A percentile compares a stretch with the other conserved stretches of the same genome.
phyloP scores from a whole-genome alignment of 257 asterid species.

The Cordia subcordata region DNA sequence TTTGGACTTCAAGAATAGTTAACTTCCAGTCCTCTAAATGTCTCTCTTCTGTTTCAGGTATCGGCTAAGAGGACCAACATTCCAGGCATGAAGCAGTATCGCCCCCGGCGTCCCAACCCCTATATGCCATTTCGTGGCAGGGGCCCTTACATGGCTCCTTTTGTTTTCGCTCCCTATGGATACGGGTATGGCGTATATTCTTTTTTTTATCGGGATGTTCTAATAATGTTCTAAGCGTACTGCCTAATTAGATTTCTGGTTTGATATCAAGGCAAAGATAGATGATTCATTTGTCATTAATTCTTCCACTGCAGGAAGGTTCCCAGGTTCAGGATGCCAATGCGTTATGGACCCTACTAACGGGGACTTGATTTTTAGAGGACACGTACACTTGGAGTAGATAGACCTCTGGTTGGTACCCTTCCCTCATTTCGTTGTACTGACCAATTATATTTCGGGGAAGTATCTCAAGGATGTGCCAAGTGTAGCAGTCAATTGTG shows the following conservation, averaged over 20 bases:
- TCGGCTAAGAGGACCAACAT: conserved; percentile 73
- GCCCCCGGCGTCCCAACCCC: conserved; percentile 52
- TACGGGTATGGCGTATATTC: conserved; percentile 39
- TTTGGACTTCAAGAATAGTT: too few relatives aligned
- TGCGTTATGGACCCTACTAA: conserved; percentile 63
- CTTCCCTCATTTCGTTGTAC: too few relatives aligned
- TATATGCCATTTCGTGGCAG: conserved; percentile 45
- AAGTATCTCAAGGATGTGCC: conserved; percentile 6
- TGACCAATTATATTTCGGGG: conserved; percentile 1
- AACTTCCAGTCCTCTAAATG: background rate
- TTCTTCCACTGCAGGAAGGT: conserved; percentile 45
- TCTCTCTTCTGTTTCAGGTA: conserved; percentile 32
- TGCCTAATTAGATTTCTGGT: background rate
- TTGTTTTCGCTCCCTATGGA: conserved; percentile 49
- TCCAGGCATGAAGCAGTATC: conserved; percentile 77
- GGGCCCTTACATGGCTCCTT: conserved; percentile 48
- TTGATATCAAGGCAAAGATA: background rate
- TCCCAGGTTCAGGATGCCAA: conserved; percentile 59
- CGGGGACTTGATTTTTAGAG: conserved; percentile 21
- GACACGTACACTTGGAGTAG: background rate
- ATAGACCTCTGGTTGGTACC: too few relatives aligned
- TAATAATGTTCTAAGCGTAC: background rate
- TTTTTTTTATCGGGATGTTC: background rate
- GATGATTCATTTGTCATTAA: background rate
- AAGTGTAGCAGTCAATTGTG: background rate